These are phyloP conservation scores for Dacryopinax primogenitus DNA, from an alignment of 768 basidiomycete genomes.

Conservation along the genomic window DNA sequence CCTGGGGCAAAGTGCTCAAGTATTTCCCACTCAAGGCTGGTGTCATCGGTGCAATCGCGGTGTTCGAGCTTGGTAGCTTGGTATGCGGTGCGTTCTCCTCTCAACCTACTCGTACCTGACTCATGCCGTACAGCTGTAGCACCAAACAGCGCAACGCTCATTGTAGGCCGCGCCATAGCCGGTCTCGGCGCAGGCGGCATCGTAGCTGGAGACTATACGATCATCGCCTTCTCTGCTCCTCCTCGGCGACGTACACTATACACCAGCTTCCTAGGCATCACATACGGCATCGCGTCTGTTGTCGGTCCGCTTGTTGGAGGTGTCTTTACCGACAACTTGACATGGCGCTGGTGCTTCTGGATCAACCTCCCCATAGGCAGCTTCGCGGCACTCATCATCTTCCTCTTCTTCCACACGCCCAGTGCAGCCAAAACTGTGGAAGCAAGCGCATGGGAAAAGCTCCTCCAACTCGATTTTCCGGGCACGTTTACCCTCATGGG, in stretches of 20 bases:
- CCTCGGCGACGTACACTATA: slow-evolving; percentile 9
- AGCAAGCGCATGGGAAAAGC: not conserved
- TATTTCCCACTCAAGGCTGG: not conserved
- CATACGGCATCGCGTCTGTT: slow-evolving; percentile 27
- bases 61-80: slow-evolving; percentile 28
- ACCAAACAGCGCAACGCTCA: slow-evolving; percentile 16
- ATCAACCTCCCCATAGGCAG: slow-evolving; percentile 27
- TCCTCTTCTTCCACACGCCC: slow-evolving; percentile 24
- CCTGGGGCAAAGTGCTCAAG: not conserved
- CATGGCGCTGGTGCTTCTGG: slow-evolving; percentile 30
- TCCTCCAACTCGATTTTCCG: not conserved
- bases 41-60: slow-evolving; percentile 14
- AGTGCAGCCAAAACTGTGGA: slow-evolving; percentile 8
- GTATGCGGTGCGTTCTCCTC: slow-evolving; percentile 25
- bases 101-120: not conserved
- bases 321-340: slow-evolving; percentile 27
- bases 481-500: not conserved
- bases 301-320: slow-evolving; percentile 29
- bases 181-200: slow-evolving; percentile 27
- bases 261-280: slow-evolving; percentile 11
- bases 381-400: slow-evolving; percentile 24
- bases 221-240: slow-evolving; percentile 12
- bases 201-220: slow-evolving; percentile 9
- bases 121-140: not conserved
- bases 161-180: slow-evolving; percentile 27